These are phyloP conservation scores for Udeniomyces megalosporus DNA, from an alignment of 768 basidiomycete species.

Conservation along the genomic window DNA sequence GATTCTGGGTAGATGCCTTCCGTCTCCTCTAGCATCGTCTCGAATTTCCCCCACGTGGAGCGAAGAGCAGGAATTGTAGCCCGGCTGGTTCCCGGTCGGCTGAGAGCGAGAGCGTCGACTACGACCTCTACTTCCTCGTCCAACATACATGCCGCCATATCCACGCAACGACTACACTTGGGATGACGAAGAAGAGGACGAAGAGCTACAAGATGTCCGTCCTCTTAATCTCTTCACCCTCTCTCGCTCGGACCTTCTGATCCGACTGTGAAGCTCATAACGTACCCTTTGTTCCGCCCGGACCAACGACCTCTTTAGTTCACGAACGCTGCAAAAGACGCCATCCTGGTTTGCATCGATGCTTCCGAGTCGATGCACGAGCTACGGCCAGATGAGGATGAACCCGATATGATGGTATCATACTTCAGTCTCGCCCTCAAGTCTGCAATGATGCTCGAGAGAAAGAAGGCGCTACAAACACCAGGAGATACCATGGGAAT, in stretches of 20 bases:
- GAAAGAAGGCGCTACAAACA: slow-evolving; percentile 72
- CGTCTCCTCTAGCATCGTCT: no score
- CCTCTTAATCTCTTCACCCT: background rate
- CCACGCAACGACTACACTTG: background rate
- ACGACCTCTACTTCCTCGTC: no score
- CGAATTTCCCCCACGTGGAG: no score
- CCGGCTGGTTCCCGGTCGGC: no score
- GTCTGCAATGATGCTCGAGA: slow-evolving; percentile 70
- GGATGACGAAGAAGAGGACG: background rate
- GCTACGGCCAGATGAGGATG: background rate
- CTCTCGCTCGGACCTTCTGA: background rate
- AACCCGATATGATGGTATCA: slow-evolving; percentile 35
- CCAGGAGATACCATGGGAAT: slow-evolving; percentile 84
- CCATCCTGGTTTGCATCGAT: slow-evolving; percentile 90
- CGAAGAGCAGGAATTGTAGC: no score
- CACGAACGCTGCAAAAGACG: slow-evolving; percentile 61
- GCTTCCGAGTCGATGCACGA: slow-evolving; percentile 75
- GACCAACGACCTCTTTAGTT: no score
- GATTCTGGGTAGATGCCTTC: no score
- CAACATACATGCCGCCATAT: background rate
- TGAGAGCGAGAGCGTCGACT: no score
- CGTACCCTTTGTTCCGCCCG: no score
- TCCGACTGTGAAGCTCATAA: no score
- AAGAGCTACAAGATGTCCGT: background rate
- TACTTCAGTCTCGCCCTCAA: slow-evolving; percentile 66